Evolutionary conservation across 768 basidiomycete species (phyloP), one percentile per base, ranked within the genome.

Genomic region (Lactarius akahatsu): DNA sequence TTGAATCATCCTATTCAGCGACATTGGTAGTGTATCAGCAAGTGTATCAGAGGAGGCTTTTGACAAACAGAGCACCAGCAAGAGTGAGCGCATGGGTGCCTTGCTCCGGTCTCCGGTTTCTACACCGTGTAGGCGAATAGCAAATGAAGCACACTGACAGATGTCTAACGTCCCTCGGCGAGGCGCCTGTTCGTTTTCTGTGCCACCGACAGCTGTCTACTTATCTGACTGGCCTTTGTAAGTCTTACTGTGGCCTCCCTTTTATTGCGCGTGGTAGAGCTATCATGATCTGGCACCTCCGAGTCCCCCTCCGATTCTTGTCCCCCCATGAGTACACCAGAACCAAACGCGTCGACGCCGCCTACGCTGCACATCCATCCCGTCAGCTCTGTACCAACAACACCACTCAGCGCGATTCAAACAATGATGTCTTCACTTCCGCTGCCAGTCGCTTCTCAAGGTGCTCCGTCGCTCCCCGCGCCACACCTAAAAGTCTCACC

Each of bases 161-260:
- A 11, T 18, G 40, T 4, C 9, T n/a, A 13, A 13, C 36, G 6
- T 41, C 41, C 16, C 9, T 50, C 50, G 13, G 23, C 23, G 13
- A 50, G n/a, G 56, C 10, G 18, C 28, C 30, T 56, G 34, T 8
- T 20, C 16, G 30, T 28, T 34, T 5, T 28, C 1, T 23, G 9
- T 66, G 58, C 65, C 65, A 66, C 62, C 58, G 38, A 16, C 65
- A 57, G 38, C 65, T 67, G 66, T 62, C 61, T 30, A 36, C 36
- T 36, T 7, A 55, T 26, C 9, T 34, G 8, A 34, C 10, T 18
- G n/a, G 23, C 50, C 7, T 26, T 20, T 47, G 18, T 5, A 11
- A 13, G 15, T 40, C 38, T 0, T 40, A 34, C 38, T 40, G 13
- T 40, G 15, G 11, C 26, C 32, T 15, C n/a, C 47, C 13, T 15